Evolutionary conservation across 345 rosid genomes (phyloP).

Genomic region (Pugionium cornutum): DNA sequence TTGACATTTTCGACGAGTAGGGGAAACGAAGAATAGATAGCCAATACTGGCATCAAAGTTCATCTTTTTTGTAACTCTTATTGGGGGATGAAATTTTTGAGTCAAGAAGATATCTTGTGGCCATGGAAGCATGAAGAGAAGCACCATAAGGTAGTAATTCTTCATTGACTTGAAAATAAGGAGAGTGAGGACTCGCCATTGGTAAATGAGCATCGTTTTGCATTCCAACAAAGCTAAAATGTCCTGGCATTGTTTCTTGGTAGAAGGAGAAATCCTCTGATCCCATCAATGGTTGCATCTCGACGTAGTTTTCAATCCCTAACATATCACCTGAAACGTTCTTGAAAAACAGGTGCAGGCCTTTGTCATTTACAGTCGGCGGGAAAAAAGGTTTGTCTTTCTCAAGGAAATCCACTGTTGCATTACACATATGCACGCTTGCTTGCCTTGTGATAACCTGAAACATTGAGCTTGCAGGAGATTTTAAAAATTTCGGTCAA

Average conservation of each 20-base stretch:
- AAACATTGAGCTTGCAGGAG: slow-evolving; percentile 8
- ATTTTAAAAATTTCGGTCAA: not conserved
- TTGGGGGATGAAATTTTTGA: slow-evolving; percentile 31
- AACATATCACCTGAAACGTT: slow-evolving; percentile 64
- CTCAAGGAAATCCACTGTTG: slow-evolving; percentile 54
- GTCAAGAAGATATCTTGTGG: slow-evolving; percentile 60
- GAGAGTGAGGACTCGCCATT: slow-evolving; percentile 54
- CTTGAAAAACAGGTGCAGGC: slow-evolving; percentile 56
- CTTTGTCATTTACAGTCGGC: slow-evolving; percentile 61
- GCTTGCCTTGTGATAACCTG: slow-evolving; percentile 91
- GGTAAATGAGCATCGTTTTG: slow-evolving; percentile 45
- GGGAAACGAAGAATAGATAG: slow-evolving; percentile 20
- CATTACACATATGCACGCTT: slow-evolving; percentile 80
- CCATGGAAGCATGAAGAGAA: slow-evolving; percentile 87
- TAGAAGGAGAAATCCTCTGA: slow-evolving; percentile 90
- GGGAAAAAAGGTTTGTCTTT: slow-evolving; percentile 60
- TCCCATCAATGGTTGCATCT: slow-evolving; percentile 78
- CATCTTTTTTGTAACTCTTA: slow-evolving; percentile 50
- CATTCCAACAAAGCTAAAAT: slow-evolving; percentile 70
- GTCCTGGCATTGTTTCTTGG: slow-evolving; percentile 76
- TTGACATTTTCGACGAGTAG: slow-evolving; percentile 21
- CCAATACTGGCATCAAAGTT: slow-evolving; percentile 46
- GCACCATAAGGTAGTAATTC: slow-evolving; percentile 81
- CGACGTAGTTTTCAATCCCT: slow-evolving; percentile 51
- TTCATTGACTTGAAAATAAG: slow-evolving; percentile 66